Percentiles rank a stretch among this genome's conserved stretches.
Evolutionary conservation across 805 yeast genomes (phyloP).

Genomic region (Schizosaccharomyces osmophilus): DNA sequence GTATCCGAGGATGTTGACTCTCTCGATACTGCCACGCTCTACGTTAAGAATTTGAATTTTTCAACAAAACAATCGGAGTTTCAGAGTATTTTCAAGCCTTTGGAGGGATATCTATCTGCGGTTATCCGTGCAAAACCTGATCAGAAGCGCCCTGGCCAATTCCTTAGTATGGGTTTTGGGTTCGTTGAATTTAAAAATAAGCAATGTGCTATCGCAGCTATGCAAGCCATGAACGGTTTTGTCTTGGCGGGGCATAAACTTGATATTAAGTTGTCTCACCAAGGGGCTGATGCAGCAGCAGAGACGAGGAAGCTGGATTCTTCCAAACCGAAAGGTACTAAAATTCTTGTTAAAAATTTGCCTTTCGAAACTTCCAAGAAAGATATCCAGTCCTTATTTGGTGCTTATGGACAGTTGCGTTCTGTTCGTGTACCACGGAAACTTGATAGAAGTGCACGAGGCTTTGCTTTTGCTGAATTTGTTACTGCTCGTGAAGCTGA

Average conservation of each 20-base stretch:
- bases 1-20: slow-evolving; percentile 16
- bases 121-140: slow-evolving; percentile 74
- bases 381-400: slow-evolving; percentile 77
- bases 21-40: slow-evolving; percentile 51
- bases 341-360: slow-evolving; percentile 82
- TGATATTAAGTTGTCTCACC: slow-evolving; percentile 68
- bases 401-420: slow-evolving; percentile 81
- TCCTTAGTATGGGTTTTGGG: slow-evolving; percentile 92
- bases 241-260: slow-evolving; percentile 73
- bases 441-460: slow-evolving; percentile 83
- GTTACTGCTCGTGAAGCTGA: slow-evolving; percentile 68
- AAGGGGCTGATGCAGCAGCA: slow-evolving; percentile 20
- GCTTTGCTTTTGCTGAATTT: slow-evolving; percentile 93
- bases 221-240: slow-evolving; percentile 45
- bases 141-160: slow-evolving; percentile 38
- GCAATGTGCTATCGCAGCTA: slow-evolving; percentile 57
- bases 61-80: slow-evolving; percentile 39
- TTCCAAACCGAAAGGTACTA: slow-evolving; percentile 16
- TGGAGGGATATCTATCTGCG: slow-evolving; percentile 62
- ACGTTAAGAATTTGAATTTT: slow-evolving; percentile 80
- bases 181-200: slow-evolving; percentile 70
- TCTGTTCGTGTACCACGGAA: slow-evolving; percentile 91
- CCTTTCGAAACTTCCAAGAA: slow-evolving; percentile 90
- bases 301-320: slow-evolving; percentile 9
- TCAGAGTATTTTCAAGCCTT: slow-evolving; percentile 34